phyloP scores from a whole-genome alignment of 495 filamentous ascomycete species.

The Annulohypoxylon maeteangense region DNA sequence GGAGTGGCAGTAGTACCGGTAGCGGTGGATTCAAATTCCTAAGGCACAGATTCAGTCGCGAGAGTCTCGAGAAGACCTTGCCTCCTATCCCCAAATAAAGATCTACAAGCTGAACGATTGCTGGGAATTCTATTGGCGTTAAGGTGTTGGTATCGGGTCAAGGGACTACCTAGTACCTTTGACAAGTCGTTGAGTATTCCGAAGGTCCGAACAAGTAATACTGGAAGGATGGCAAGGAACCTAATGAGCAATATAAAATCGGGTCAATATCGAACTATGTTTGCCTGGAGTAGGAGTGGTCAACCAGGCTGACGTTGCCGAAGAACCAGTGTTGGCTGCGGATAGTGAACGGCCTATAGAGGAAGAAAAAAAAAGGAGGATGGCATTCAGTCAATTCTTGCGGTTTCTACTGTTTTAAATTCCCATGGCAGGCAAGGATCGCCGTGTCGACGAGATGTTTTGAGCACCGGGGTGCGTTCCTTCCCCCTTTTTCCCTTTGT shows the following conservation, averaged over 20 bases:
- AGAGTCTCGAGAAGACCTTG: slow-evolving; percentile 65
- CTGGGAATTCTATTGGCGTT: slow-evolving; percentile 26
- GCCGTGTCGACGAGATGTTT: slow-evolving; percentile 1
- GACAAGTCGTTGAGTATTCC: slow-evolving; percentile 39
- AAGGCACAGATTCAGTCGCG: slow-evolving; percentile 49
- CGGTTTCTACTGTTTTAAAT: neutral
- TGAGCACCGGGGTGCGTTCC: slow-evolving; percentile 16
- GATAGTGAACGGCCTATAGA: slow-evolving; percentile 1
- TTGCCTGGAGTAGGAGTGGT: slow-evolving; percentile 48
- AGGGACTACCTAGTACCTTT: slow-evolving; percentile 19
- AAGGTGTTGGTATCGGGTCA: slow-evolving; percentile 1
- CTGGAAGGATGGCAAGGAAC: slow-evolving; percentile 43
- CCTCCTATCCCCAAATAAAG: slow-evolving; percentile 60
- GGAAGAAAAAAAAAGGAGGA: neutral
- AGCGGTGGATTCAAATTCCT: slow-evolving; percentile 31
- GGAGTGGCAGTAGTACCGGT: slow-evolving; percentile 25
- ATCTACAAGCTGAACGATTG: slow-evolving; percentile 17
- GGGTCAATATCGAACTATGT: slow-evolving; percentile 36
- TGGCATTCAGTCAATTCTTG: neutral
- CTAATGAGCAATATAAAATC: slow-evolving; percentile 48
- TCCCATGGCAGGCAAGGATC: neutral
- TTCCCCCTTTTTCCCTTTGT: slow-evolving; percentile 38
- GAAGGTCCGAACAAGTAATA: slow-evolving; percentile 27
- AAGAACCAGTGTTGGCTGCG: neutral
- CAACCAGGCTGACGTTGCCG: slow-evolving; percentile 4